Evolutionary conservation across 495 filamentous ascomycete species (phyloP), one percentile per base, ranked within the genome.

Genomic region (Penicillium macrosclerotiorum): DNA sequence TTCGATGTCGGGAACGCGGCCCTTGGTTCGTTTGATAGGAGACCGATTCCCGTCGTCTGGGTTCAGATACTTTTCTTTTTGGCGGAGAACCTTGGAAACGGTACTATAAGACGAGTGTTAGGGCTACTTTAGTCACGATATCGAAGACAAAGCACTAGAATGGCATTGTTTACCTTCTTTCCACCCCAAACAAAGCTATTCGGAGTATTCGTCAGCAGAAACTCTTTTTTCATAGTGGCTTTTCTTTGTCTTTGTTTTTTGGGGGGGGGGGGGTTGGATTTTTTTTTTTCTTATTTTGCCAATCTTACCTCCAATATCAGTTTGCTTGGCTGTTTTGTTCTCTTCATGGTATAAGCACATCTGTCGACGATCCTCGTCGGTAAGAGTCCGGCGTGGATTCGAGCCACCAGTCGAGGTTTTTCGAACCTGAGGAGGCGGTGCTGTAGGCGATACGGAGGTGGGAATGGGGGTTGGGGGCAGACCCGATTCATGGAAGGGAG

Each of bases 321-420:
- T 95, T 67, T 99, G 93, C 70, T 97, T 96, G n/a, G 88, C 87
- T 41, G 80, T 85, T 34, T 92, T 93, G 60, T 97, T 83, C 55
- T 96, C 90, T 62, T 95, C 89, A 59, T 92, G 88, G 67, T 95
- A 99, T 56, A 89, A 77, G 64, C 93, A 97, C 91, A 99, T 99
- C 39, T 81, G 80, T 44, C 90, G 81, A 39, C 93, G 82, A 60
- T 96, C 91, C 23, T 87, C 83, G 66, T 97, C 92, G 17, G 93
- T 97, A 53, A 99, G 75, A 0, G 94, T 97, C 65, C 87, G 89
- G 55, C 93, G 78, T 5, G 89, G 86, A 23, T 88, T 85, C 37
- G 86, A 69, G 22, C 70, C 72, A 41, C 74, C 71, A 27, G 75
- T 77, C 4, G 77, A 74, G 33, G 76, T 73, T 39, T 77, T 69